Base-by-base conservation (phyloP, 805 yeast genomes). In the Groenewaldozyma salmanticensis region DNA sequence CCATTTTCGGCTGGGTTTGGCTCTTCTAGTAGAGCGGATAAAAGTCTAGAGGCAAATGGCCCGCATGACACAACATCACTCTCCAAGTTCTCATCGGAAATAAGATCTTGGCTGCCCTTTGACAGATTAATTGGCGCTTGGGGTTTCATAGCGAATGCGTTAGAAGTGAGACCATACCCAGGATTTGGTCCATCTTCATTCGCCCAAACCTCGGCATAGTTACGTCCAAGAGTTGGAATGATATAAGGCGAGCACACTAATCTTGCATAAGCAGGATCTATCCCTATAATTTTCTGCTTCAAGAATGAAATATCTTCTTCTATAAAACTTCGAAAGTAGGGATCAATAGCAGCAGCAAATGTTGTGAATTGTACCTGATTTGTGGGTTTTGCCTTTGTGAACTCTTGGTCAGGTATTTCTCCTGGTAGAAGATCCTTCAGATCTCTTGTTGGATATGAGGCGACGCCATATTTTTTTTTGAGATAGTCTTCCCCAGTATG, bases 281-380 rank as follows among this genome's bases (percentile, higher is more conserved):
- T 45, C 4, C 63, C 61, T 27, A 80, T 72, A 44, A 70, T 64
- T 50, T 77, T 75, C 45, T 74, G 78, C 47, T 75, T 75, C 42
- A 90, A 62, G 50, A 87, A 76, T 41, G 78, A 76, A 33, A 86
- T 54, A 56, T 92, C 98, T 27, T 90, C 96, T 46, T 82, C 95
- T 15, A 70, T 65, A 51, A 75, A 84, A 2, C 74, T 72, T 46
- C 95, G 70, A 63, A 81, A 88, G 57, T 75, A 90, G 22, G 88
- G 83, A 58, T 92, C 98, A 29, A 87, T 72, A 50, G 81, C 85
- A 1, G 88, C 65, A 49, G 84, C 81, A 57, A 84, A 92, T 0
- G 98, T 88, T 9, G 83, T 70, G 57, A 83, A 87, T 55, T 87
- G 96, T 15, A 90, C 92, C 64, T 92, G 98, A 59, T 86, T 90